Evolutionary conservation across 1,284 basidiomycete genomes (phyloP).

Genomic region (Stereum hirsutum): DNA sequence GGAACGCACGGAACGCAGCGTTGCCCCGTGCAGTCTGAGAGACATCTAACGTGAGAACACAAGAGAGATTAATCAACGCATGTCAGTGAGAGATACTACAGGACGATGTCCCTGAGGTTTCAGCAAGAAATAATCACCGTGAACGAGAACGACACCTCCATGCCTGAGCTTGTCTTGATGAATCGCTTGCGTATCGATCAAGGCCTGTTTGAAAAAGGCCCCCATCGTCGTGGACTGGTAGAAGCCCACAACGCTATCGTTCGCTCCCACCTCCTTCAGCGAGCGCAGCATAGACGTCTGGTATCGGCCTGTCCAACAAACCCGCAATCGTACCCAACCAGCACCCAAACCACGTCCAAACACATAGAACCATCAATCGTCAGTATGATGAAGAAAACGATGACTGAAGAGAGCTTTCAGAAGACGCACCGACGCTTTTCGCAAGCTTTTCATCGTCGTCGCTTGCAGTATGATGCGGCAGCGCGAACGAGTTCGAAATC

Average conservation of each 20-base stretch:
- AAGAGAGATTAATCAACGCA: background rate
- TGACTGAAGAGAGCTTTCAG: too few species aligned
- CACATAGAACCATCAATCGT: too few species aligned
- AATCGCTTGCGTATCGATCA: conserved; percentile 84
- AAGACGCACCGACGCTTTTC: conserved; percentile 56
- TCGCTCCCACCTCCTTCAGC: conserved; percentile 86
- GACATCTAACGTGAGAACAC: conserved; percentile 34
- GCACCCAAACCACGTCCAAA: too few species aligned
- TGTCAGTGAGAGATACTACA: too few species aligned
- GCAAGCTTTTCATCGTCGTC: conserved; percentile 75
- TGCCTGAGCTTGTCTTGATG: conserved; percentile 76
- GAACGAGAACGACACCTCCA: conserved; percentile 84
- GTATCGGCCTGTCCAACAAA: conserved; percentile 59
- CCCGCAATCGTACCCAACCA: too few species aligned
- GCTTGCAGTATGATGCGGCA: conserved; percentile 64
- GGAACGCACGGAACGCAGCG: conserved; percentile 87
- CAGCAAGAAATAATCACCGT: conserved; percentile 46
- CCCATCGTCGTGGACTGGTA: conserved; percentile 90
- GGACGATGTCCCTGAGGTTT: too few species aligned
- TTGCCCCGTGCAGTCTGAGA: conserved; percentile 79
- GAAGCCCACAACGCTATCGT: conserved; percentile 93
- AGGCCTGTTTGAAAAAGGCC: conserved; percentile 87
- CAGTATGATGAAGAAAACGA: too few species aligned
- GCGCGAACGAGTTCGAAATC: conserved; percentile 87
- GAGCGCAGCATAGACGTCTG: conserved; percentile 82